Evolutionary conservation across 169 alveolate genomes (phyloP), one percentile per base, ranked within the genome.

Genomic region (Cyclospora cayetanensis): DNA sequence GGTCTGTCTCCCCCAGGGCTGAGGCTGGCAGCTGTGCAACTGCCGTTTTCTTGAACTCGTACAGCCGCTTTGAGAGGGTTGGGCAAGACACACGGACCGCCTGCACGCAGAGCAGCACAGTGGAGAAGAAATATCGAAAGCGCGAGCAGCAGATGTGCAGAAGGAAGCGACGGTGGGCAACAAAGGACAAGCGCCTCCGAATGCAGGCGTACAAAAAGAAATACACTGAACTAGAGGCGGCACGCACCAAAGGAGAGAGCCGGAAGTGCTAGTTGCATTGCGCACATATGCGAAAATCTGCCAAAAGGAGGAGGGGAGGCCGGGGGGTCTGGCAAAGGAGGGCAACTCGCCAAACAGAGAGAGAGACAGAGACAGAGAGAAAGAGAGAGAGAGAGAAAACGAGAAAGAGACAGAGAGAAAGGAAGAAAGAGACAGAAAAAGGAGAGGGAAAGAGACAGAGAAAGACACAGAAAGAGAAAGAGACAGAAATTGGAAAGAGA

Each of bases 41-140:
- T 0, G 95, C 86, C 18, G 95, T 93, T 18, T 72, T 42, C 39
- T 46, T 53, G 29, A 90, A 91, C 84, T 93, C 95, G 22, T 53
- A 66, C 39, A 92, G 80, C 52, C 95, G 92, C 20, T 87, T 63
- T 15, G 66, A 27, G 31, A 90, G 37, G 12, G 92, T 90, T 39
- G 91, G 66, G 34, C 87, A 31, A 1, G 91, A 86, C n/a, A 93
- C 37, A 34, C 94, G 86, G 7, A 93, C 91, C 11, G 55, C 79
- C 88, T 65, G 52, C 9, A 50, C n/a, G 34, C 76, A 70, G 34
- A 46, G 60, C 41, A 46, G 60, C 77, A 29, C 60, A 46, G 60
- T 7, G 60, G 15, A 7, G 15, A 11, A 46, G 68, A 55, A 31
- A 63, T 15, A n/a, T 15, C 72, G n/a, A 60, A 60, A 60, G n/a